phyloP scores from a whole-genome alignment of 164 flowering plant species.

The Berberis thunbergii region DNA sequence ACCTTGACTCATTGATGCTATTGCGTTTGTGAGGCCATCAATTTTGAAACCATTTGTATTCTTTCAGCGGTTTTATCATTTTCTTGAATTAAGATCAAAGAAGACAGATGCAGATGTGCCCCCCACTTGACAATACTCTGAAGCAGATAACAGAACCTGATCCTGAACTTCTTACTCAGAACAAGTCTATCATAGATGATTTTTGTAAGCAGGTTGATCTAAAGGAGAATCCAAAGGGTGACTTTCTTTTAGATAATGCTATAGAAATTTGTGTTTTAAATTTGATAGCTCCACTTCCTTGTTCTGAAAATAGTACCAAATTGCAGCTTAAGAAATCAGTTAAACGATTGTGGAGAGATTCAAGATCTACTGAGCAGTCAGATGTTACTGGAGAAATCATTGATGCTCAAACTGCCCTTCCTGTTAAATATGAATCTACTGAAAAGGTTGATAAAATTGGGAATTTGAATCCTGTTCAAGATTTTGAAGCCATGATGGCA shows the following conservation, averaged over 20 bases:
- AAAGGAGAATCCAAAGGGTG: slow-evolving; percentile 77
- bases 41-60: background rate
- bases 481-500: slow-evolving; percentile 85
- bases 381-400: slow-evolving; percentile 13
- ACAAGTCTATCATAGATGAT: slow-evolving; percentile 40
- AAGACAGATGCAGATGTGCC: slow-evolving; percentile 73
- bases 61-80: slow-evolving; percentile 66
- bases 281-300: background rate
- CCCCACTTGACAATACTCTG: slow-evolving; percentile 67
- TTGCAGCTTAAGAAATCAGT: slow-evolving; percentile 73
- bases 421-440: slow-evolving; percentile 18
- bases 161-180: slow-evolving; percentile 47
- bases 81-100: slow-evolving; percentile 72
- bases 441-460: slow-evolving; percentile 47
- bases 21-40: background rate
- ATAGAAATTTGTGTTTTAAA: background rate
- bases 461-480: slow-evolving; percentile 53
- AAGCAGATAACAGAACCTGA: slow-evolving; percentile 76
- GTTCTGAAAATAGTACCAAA: slow-evolving; percentile 1
- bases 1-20: background rate
- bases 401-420: slow-evolving; percentile 17
- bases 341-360: slow-evolving; percentile 39
- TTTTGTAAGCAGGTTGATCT: slow-evolving; percentile 53
- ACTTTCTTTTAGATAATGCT: background rate
- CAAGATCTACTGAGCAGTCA: slow-evolving; percentile 45